phyloP scores from a whole-genome alignment of 1,139 yeast genomes.

The Blastobotrys persicus region DNA sequence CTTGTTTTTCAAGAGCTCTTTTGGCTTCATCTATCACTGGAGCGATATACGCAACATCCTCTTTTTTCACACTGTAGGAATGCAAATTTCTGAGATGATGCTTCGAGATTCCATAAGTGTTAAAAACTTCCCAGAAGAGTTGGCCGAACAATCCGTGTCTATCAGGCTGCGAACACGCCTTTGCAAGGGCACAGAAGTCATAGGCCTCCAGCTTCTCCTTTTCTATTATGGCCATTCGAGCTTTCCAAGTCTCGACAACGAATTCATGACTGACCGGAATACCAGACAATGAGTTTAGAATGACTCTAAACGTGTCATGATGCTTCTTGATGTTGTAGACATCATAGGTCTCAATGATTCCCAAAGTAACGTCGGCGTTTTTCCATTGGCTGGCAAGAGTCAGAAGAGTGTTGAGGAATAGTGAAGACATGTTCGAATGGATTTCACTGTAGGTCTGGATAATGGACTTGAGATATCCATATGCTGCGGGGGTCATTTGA shows the following conservation, averaged over 20 bases:
- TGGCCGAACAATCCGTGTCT: constrained; percentile 21
- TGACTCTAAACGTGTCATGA: constrained; percentile 71
- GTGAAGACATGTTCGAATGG: constrained; percentile 63
- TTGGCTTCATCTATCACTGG: constrained; percentile 12
- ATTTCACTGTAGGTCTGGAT: constrained; percentile 57
- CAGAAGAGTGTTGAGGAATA: constrained; percentile 71
- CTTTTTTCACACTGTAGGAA: constrained; percentile 16
- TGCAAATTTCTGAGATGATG: constrained; percentile 1
- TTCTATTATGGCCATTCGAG: constrained; percentile 47
- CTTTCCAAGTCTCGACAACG: constrained; percentile 55
- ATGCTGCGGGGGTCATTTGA: constrained; percentile 53
- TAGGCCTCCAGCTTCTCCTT: constrained; percentile 53
- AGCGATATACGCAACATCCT: constrained; percentile 7
- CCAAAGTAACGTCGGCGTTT: constrained; percentile 61
- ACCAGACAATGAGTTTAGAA: constrained; percentile 70
- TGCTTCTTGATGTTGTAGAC: constrained; percentile 59
- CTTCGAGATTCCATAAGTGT: constrained; percentile 10
- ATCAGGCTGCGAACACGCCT: constrained; percentile 34
- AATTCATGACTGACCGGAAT: constrained; percentile 59
- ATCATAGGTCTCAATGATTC: constrained; percentile 60
- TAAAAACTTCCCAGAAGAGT: constrained; percentile 13
- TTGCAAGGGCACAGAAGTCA: constrained; percentile 75
- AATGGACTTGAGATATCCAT: constrained; percentile 54
- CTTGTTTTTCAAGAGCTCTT: constrained; percentile 1
- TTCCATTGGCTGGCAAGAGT: constrained; percentile 63